phyloP scores from a whole-genome alignment of 768 basidiomycete species.

The Punctularia strigosozonata region DNA sequence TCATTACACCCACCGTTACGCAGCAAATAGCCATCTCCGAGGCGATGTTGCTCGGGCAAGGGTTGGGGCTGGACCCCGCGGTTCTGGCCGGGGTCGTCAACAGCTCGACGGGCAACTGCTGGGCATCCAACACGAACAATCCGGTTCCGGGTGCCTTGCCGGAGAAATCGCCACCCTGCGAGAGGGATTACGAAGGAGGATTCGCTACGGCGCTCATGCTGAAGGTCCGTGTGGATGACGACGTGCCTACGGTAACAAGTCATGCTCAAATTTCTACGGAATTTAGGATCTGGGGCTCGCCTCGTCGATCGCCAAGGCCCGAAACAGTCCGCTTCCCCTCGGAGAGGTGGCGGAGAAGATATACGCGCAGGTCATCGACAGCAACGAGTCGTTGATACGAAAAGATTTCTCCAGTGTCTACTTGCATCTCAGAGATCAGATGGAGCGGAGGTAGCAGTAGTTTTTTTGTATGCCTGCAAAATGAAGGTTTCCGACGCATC shows the following conservation, averaged over 20 bases:
- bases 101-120: conserved; percentile 73
- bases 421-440: too few relatives aligned
- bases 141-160: conserved; percentile 69
- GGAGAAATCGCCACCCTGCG: conserved; percentile 69
- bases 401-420: conserved; percentile 83
- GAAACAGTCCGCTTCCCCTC: conserved; percentile 45
- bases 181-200: conserved; percentile 74
- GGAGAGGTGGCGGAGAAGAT: conserved; percentile 52
- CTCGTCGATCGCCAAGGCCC: conserved; percentile 40
- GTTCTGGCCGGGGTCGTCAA: conserved; percentile 79
- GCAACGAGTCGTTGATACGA: conserved; percentile 44
- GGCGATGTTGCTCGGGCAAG: conserved; percentile 80
- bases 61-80: conserved; percentile 66
- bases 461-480: too few relatives aligned
- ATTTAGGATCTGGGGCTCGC: conserved; percentile 79
- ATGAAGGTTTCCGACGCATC: too few relatives aligned
- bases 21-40: conserved; percentile 83
- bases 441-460: too few relatives aligned
- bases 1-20: too few relatives aligned
- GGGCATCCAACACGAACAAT: conserved; percentile 81
- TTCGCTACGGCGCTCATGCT: conserved; percentile 79
- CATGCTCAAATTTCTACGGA: conserved; percentile 3
- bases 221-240: conserved; percentile 36
- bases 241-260: conserved; percentile 2
- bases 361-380: conserved; percentile 43